Base-by-base conservation (phyloP, 2,329 filamentous ascomycete genomes). In the Aspergillus transmontanensis region DNA sequence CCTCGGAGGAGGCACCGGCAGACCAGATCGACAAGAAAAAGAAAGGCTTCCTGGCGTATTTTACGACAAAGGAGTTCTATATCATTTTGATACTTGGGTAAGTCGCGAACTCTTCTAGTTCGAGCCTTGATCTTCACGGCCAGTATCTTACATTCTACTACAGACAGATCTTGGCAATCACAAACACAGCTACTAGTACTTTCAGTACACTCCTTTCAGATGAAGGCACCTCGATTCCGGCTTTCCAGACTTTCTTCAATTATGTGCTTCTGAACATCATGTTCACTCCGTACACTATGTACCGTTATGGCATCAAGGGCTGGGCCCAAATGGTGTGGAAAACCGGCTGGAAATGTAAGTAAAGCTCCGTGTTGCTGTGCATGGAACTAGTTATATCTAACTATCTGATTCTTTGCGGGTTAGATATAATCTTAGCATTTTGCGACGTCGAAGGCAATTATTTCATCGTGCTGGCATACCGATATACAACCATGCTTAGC, bases 381-480 rank as follows among this genome's bases (percentile, higher is more conserved):
- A 14, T 34, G 28, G 19, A 21, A 51, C n/a, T 14, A 2, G 14
- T 34, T 11, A n/a, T 34, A 36, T n/a, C 50, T 66, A 56, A 64
- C 53, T 45, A 30, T 23, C 19, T 3, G 7, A 21, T 6, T 32
- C 28, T 51, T 12, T 41, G 51, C 36, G n/a, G 10, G 2, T 43
- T 43, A 83, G 81, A 96, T 81, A 86, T 96, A 72, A 92, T 97
- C 78, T 87, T 99, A 65, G 89, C 91, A 58, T 97, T 98, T 79
- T 86, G 95, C 70, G 95, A 99, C 75, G 94, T 98, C 57, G 87
- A 97, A 80, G 95, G 95, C 65, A 99, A 99, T 81, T 99, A 97
- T 83, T 98, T 98, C 76, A 94, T 94, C 72, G 94, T 99, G 57
- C 85, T 97, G 57, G 95, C 94, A 6, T 99, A 98, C 82, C 86